Evolutionary conservation across 768 basidiomycete genomes (phyloP).

Genomic region (Zangia roseola): DNA sequence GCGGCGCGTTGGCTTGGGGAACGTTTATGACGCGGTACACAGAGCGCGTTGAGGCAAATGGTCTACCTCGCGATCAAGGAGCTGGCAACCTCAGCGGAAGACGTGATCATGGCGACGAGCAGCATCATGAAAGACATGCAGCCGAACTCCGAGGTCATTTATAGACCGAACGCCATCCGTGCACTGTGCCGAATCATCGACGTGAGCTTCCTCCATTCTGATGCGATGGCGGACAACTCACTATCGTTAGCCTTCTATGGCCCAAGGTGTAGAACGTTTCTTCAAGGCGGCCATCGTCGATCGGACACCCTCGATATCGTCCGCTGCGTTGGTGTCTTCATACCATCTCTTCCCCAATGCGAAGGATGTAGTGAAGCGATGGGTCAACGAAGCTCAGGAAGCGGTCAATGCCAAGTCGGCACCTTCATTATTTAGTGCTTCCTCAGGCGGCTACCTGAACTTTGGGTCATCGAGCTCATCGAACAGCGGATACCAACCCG

Average conservation of each 20-base stretch:
- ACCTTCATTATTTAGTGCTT: slow-evolving; percentile 61
- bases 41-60: slow-evolving; percentile 96
- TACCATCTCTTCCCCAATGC: slow-evolving; percentile 95
- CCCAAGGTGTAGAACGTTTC: slow-evolving; percentile 97
- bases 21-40: slow-evolving; percentile 14
- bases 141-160: slow-evolving; percentile 97
- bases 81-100: slow-evolving; percentile 90
- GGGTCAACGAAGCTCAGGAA: slow-evolving; percentile 99
- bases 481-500: slow-evolving; percentile 66
- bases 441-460: slow-evolving; percentile 65
- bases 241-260: slow-evolving; percentile 87
- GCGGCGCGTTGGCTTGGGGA: not conserved
- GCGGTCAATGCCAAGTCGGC: slow-evolving; percentile 88
- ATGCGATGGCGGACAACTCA: slow-evolving; percentile 35
- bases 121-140: slow-evolving; percentile 99
- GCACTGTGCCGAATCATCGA: slow-evolving; percentile 96
- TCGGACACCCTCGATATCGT: slow-evolving; percentile 91
- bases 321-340: slow-evolving; percentile 93
- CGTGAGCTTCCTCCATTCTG: slow-evolving; percentile 49
- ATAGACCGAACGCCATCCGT: slow-evolving; percentile 95
- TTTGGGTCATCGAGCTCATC: slow-evolving; percentile 58
- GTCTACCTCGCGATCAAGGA: slow-evolving; percentile 99
- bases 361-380: slow-evolving; percentile 95
- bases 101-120: slow-evolving; percentile 99
- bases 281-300: slow-evolving; percentile 99